Percentiles rank a stretch among this genome's conserved stretches.
Conservation (phyloP, 139 green algal species). For the Closterium sp. region DNA sequence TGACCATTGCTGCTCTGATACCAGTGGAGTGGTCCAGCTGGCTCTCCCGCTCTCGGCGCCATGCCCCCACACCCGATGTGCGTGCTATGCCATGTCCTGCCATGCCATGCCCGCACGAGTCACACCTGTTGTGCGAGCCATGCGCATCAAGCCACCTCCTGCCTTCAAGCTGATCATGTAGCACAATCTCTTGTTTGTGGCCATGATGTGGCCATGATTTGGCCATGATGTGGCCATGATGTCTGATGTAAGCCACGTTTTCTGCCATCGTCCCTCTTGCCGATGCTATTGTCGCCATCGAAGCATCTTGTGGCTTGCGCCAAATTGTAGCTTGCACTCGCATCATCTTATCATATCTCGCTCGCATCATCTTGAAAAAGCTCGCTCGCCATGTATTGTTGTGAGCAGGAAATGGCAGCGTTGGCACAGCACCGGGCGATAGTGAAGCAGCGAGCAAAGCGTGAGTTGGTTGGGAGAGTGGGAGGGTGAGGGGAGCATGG, state of each 20-base stretch:
- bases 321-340: too few relatives aligned
- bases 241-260: too few relatives aligned
- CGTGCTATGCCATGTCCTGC: neutral
- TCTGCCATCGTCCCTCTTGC: too few relatives aligned
- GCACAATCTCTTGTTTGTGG: too few relatives aligned
- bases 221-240: too few relatives aligned
- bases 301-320: too few relatives aligned
- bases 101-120: neutral
- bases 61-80: neutral
- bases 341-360: neutral
- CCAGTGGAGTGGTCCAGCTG: neutral
- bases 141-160: too few relatives aligned
- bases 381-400: neutral
- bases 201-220: too few relatives aligned
- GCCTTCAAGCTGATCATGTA: too few relatives aligned
- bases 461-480: neutral
- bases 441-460: neutral
- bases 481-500: neutral
- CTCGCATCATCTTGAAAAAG: neutral
- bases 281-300: too few relatives aligned
- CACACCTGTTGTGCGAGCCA: too few relatives aligned
- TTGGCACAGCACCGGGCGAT: neutral
- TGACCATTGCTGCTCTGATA: neutral
- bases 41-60: neutral
- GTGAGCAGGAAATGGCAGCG: neutral